A percentile compares a stretch with the other conserved stretches of the same genome.
These are phyloP conservation scores for Noccaea bulbosa DNA, from an alignment of 345 rosid species.

Conservation along the genomic window DNA sequence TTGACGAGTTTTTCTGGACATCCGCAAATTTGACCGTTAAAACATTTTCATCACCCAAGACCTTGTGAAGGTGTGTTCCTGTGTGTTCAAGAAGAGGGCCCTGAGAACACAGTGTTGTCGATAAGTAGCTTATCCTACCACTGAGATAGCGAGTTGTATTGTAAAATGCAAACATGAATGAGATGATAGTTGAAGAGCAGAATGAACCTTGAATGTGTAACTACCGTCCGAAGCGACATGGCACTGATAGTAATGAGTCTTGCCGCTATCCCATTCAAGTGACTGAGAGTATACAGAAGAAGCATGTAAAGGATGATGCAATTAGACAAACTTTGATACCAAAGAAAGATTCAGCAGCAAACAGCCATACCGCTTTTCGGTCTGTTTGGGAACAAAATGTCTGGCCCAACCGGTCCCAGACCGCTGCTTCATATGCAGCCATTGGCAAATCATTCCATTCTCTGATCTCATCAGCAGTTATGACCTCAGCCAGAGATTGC, in stretches of 20 bases:
- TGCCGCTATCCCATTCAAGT: slow-evolving; percentile 58
- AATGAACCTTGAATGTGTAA: slow-evolving; percentile 59
- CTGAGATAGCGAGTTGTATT: not conserved
- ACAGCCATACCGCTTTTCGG: slow-evolving; percentile 25
- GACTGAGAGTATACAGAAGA: slow-evolving; percentile 44
- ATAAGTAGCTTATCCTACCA: not conserved
- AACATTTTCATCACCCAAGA: slow-evolving; percentile 80
- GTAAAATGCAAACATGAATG: slow-evolving; percentile 1
- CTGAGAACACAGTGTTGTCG: slow-evolving; percentile 43
- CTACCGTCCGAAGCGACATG: slow-evolving; percentile 53
- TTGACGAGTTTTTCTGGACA: slow-evolving; percentile 11
- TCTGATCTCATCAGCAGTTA: slow-evolving; percentile 50
- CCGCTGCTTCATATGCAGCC: slow-evolving; percentile 51
- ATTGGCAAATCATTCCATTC: slow-evolving; percentile 49
- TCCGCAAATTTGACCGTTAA: slow-evolving; percentile 66
- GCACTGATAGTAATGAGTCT: slow-evolving; percentile 58
- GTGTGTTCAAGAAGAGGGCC: slow-evolving; percentile 57
- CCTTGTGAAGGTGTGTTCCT: slow-evolving; percentile 66
- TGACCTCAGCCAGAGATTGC: slow-evolving; percentile 41
- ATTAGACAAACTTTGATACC: slow-evolving; percentile 11
- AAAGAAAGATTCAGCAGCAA: not conserved
- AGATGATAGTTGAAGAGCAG: slow-evolving; percentile 4
- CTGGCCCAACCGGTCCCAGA: slow-evolving; percentile 48
- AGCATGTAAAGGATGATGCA: not conserved
- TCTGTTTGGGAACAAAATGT: not conserved